phyloP scores from a whole-genome alignment of 2,329 filamentous ascomycete genomes.

The Aschersonia sp. region DNA sequence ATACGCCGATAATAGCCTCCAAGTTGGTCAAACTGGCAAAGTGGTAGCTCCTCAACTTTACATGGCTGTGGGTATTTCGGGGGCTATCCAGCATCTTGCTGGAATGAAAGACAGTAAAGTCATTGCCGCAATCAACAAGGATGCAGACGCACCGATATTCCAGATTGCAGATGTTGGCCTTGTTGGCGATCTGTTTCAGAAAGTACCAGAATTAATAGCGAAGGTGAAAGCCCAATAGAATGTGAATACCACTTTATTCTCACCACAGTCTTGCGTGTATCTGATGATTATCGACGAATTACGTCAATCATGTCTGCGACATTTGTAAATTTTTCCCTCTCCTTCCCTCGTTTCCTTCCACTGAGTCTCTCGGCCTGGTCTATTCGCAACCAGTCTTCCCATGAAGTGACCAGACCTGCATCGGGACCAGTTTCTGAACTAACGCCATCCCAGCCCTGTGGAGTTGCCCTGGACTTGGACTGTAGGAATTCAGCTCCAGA shows the following conservation, averaged over 20 bases:
- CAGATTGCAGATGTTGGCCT: slow-evolving; percentile 93
- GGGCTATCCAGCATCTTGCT: slow-evolving; percentile 93
- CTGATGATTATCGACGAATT: slow-evolving; percentile 18
- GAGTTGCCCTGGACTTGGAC: not conserved
- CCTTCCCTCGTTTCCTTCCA: slow-evolving; percentile 56
- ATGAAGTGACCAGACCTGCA: slow-evolving; percentile 52
- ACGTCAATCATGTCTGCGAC: slow-evolving; percentile 43
- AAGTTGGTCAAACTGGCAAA: slow-evolving; percentile 97
- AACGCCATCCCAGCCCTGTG: slow-evolving; percentile 63
- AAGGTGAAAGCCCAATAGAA: slow-evolving; percentile 53
- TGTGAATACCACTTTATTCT: not conserved
- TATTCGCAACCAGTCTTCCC: slow-evolving; percentile 75
- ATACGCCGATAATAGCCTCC: slow-evolving; percentile 94
- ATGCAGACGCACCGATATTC: slow-evolving; percentile 92
- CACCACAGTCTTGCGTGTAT: not conserved
- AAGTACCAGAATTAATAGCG: slow-evolving; percentile 89
- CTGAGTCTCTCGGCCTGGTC: slow-evolving; percentile 59
- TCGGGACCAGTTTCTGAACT: slow-evolving; percentile 38
- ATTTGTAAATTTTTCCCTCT: slow-evolving; percentile 55
- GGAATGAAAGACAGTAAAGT: slow-evolving; percentile 99
- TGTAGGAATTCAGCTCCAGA: slow-evolving; percentile 25
- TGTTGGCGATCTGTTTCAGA: slow-evolving; percentile 89
- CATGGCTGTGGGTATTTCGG: slow-evolving; percentile 87
- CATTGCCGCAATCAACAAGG: slow-evolving; percentile 98
- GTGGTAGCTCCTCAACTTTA: slow-evolving; percentile 95